phyloP scores from a whole-genome alignment of 805 yeast genomes.

The Wilhelminamyces savonicus region DNA sequence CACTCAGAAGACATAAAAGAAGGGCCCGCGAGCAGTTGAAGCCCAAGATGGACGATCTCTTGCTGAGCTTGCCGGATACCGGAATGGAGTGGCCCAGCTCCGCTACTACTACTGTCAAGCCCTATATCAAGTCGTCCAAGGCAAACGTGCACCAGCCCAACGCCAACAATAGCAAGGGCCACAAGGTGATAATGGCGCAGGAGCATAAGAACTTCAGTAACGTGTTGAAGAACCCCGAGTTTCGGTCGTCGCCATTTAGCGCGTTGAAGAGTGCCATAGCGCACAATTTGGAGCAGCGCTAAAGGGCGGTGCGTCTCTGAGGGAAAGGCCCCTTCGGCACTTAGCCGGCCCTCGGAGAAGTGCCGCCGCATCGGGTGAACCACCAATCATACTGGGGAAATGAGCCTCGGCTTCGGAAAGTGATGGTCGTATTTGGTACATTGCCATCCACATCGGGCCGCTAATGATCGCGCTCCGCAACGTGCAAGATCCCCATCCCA shows the following conservation, averaged over 20 bases:
- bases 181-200: constrained; percentile 44
- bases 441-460: too few species aligned
- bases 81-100: constrained; percentile 9
- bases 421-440: too few species aligned
- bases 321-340: too few species aligned
- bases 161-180: constrained; percentile 33
- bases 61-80: constrained; percentile 42
- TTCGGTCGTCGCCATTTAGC: constrained; percentile 56
- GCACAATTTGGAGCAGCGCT: constrained; percentile 15
- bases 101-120: constrained; percentile 3
- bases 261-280: constrained; percentile 54
- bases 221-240: constrained; percentile 48
- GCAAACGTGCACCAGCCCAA: constrained; percentile 43
- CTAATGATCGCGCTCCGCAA: too few species aligned
- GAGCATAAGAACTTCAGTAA: constrained; percentile 56
- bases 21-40: constrained; percentile 55
- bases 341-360: too few species aligned
- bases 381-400: too few species aligned
- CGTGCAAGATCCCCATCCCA: too few species aligned
- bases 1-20: constrained; percentile 57
- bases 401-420: too few species aligned
- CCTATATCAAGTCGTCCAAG: constrained; percentile 16
- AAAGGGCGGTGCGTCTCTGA: too few species aligned
- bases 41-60: constrained; percentile 62
- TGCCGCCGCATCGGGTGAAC: too few species aligned